Conservation (phyloP, 495 filamentous ascomycete species). For the Hypomontagnella submonticulosa region DNA sequence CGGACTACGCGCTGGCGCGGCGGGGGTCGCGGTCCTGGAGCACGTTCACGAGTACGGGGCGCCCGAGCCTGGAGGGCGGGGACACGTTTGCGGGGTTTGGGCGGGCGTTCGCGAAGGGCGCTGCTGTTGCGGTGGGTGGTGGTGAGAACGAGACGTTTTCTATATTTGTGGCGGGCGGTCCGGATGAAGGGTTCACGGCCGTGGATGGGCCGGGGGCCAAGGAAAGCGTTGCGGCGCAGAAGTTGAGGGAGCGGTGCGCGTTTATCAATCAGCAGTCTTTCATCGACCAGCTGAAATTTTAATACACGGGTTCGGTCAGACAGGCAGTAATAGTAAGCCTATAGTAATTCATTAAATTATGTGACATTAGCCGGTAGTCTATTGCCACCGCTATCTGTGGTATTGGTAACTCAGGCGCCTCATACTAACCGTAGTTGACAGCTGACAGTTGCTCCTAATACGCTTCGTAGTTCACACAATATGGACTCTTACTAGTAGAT, state of each 20-base stretch:
- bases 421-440: no score
- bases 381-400: no score
- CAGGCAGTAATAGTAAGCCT: not conserved
- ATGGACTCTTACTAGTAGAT: no score
- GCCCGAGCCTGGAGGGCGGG: constrained; percentile 27
- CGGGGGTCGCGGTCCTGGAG: constrained; percentile 49
- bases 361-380: no score
- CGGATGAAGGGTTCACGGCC: constrained; percentile 44
- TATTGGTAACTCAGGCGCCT: no score
- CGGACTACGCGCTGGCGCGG: constrained; percentile 43
- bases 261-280: constrained; percentile 44
- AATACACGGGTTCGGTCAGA: not conserved
- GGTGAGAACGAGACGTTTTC: constrained; percentile 17
- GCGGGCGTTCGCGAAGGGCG: constrained; percentile 26
- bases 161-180: constrained; percentile 47
- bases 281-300: constrained; percentile 40
- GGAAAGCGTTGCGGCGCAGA: constrained; percentile 32
- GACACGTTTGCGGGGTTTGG: constrained; percentile 46
- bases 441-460: no score
- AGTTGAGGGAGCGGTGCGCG: constrained; percentile 44
- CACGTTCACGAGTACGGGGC: constrained; percentile 44
- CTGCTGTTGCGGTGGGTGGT: not conserved
- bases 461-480: no score
- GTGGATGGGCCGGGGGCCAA: constrained; percentile 41
- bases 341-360: not conserved